phyloP scores from a whole-genome alignment of 805 yeast genomes.

The Ogataea henricii region DNA sequence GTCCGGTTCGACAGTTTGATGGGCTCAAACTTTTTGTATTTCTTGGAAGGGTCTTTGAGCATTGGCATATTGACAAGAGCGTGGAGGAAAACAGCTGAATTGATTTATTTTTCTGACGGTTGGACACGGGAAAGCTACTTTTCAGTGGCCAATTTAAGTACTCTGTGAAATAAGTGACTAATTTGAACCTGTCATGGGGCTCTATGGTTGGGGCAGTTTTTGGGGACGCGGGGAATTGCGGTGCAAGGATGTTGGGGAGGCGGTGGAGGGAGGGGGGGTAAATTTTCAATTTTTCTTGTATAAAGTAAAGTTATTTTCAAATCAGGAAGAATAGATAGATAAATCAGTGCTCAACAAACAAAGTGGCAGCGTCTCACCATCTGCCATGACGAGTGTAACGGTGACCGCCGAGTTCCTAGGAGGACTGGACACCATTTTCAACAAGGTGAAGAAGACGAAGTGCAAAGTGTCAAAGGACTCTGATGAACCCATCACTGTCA shows the following conservation, averaged over 20 bases:
- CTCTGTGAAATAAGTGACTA: neutral
- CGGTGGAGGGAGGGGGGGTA: neutral
- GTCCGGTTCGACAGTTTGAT: conserved; percentile 60
- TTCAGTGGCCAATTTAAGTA: neutral
- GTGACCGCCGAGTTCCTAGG: conserved; percentile 58
- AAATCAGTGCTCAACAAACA: too few relatives aligned
- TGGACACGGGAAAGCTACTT: too few relatives aligned
- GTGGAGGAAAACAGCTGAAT: neutral
- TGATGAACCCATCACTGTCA: conserved; percentile 35
- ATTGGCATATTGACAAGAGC: conserved; percentile 36
- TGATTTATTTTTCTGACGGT: neutral
- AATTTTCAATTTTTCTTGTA: too few relatives aligned
- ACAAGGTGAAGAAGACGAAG: conserved; percentile 54
- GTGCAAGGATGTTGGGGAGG: neutral
- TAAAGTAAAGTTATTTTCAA: too few relatives aligned
- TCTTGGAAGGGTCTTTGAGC: conserved; percentile 69
- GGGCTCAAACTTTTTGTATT: conserved; percentile 58
- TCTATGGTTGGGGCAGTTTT: conserved; percentile 2
- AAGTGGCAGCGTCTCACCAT: too few relatives aligned
- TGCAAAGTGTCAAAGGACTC: conserved; percentile 43
- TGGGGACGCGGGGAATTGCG: neutral
- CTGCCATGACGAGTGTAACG: conserved; percentile 31
- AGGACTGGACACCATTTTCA: conserved; percentile 81
- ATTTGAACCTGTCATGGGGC: conserved; percentile 1
- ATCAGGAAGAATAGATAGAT: too few relatives aligned